These are phyloP conservation scores for Monosporozyma aerobia DNA, from an alignment of 805 yeast genomes.

Conservation along the genomic window DNA sequence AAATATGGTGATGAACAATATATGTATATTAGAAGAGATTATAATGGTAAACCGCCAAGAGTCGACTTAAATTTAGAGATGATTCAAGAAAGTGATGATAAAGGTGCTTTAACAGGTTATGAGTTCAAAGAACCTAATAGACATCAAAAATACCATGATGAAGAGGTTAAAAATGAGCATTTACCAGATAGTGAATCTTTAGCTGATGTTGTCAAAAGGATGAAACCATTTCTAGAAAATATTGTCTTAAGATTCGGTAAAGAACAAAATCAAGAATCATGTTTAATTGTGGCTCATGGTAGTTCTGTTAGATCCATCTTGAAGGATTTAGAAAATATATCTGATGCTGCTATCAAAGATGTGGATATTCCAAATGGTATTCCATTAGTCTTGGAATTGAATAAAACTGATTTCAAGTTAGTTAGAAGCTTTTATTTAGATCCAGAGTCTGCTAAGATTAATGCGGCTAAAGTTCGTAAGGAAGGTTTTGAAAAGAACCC, in stretches of 20 bases:
- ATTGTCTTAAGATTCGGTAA: slow-evolving; percentile 38
- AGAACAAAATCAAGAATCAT: slow-evolving; percentile 45
- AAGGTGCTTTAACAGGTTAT: slow-evolving; percentile 25
- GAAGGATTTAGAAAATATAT: slow-evolving; percentile 55
- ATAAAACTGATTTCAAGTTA: slow-evolving; percentile 38
- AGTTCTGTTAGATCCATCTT: slow-evolving; percentile 69
- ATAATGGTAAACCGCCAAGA: slow-evolving; percentile 59
- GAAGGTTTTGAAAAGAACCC: slow-evolving; percentile 47
- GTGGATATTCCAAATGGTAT: slow-evolving; percentile 79
- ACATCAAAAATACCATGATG: slow-evolving; percentile 24
- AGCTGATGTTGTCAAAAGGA: slow-evolving; percentile 58
- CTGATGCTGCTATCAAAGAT: slow-evolving; percentile 60
- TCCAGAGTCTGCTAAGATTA: slow-evolving; percentile 69
- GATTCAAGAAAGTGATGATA: slow-evolving; percentile 33
- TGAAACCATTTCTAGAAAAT: slow-evolving; percentile 49
- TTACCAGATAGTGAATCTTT: slow-evolving; percentile 69
- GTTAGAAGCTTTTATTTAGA: slow-evolving; percentile 57
- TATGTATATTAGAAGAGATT: slow-evolving; percentile 74
- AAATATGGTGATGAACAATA: slow-evolving; percentile 64
- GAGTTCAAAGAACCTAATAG: slow-evolving; percentile 32
- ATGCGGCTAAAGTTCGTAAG: slow-evolving; percentile 70
- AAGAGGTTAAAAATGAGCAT: slow-evolving; percentile 31
- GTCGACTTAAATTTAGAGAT: slow-evolving; percentile 29
- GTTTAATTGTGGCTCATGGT: slow-evolving; percentile 72
- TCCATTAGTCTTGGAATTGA: slow-evolving; percentile 62